These are phyloP conservation scores for Fusarium pseudocircinatum DNA, from an alignment of 2,329 filamentous ascomycete genomes.

Conservation along the genomic window DNA sequence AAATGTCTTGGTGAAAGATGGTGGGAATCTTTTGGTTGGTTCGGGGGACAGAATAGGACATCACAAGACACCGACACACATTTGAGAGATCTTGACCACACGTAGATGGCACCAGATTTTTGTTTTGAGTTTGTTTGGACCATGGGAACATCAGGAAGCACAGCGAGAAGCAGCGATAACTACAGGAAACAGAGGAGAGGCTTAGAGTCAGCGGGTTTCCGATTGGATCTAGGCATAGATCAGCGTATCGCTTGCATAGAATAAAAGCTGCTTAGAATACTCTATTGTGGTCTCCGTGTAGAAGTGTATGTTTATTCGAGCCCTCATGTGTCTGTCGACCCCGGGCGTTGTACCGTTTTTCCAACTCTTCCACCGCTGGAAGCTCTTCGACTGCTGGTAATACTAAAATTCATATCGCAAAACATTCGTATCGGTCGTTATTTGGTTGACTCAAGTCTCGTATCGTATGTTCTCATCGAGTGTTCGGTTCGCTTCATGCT, in stretches of 20 bases:
- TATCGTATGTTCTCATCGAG: not conserved
- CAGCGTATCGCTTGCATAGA: not conserved
- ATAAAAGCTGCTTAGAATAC: not conserved
- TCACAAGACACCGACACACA: not conserved
- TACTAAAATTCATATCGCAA: not conserved
- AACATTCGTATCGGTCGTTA: conserved; percentile 4
- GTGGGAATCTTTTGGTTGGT: not conserved
- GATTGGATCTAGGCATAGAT: not conserved
- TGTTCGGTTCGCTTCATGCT: not conserved
- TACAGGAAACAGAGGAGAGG: not conserved
- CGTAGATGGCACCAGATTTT: not conserved
- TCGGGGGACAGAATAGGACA: not conserved
- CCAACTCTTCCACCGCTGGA: not conserved
- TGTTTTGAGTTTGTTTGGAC: not conserved
- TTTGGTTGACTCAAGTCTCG: not conserved
- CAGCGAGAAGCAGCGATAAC: not conserved
- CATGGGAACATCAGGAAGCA: not conserved
- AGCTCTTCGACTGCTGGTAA: not conserved
- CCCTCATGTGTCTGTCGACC: not conserved
- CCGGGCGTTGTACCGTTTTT: not conserved
- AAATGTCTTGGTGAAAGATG: not conserved
- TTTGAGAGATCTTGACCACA: not conserved
- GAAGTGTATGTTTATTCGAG: not conserved
- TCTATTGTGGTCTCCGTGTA: not conserved
- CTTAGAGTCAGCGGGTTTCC: not conserved